These are phyloP conservation scores for Gaeumannomyces sp. DNA, from an alignment of 2,329 filamentous ascomycete species.

Conservation along the genomic window DNA sequence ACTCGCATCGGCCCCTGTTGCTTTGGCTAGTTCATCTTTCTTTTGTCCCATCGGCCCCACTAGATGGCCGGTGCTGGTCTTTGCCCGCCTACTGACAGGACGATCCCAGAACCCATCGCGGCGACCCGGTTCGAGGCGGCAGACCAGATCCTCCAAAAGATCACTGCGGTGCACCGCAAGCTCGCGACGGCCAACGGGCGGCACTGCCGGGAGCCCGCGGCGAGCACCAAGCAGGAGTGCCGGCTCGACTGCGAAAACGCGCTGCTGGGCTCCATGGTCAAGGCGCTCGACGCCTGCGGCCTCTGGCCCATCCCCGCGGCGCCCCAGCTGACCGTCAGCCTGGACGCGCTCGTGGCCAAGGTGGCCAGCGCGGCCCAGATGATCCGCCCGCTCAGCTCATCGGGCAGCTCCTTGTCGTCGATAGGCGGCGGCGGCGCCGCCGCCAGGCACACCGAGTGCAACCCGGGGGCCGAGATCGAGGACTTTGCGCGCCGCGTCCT, in stretches of 20 bases:
- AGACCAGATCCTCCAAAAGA: constrained; percentile 8
- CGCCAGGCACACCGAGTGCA: constrained; percentile 4
- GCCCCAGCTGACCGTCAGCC: constrained; percentile 6
- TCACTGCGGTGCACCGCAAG: constrained; percentile 3
- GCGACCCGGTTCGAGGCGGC: constrained; percentile 3
- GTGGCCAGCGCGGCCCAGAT: constrained; percentile 6
- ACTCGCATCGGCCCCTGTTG: neutral
- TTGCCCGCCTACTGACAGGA: neutral
- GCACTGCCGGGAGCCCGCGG: constrained; percentile 6
- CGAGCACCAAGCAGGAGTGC: constrained; percentile 2
- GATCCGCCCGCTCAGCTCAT: constrained; percentile 9
- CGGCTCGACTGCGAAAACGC: constrained; percentile 10
- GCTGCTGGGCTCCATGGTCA: constrained; percentile 7
- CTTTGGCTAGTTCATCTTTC: neutral
- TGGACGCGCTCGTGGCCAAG: constrained; percentile 6
- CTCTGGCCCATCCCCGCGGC: constrained; percentile 5
- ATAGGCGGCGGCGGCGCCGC: constrained; percentile 1
- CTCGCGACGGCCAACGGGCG: constrained; percentile 7
- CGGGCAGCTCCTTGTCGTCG: neutral
- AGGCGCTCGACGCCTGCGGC: constrained; percentile 9
- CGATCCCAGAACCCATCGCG: constrained; percentile 5
- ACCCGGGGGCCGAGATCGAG: constrained; percentile 6
- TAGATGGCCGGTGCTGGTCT: neutral
- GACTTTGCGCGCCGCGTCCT: constrained; percentile 2
- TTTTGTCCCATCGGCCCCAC: neutral